phyloP scores from a whole-genome alignment of 768 basidiomycete species.

The Pisolithus sp. region DNA sequence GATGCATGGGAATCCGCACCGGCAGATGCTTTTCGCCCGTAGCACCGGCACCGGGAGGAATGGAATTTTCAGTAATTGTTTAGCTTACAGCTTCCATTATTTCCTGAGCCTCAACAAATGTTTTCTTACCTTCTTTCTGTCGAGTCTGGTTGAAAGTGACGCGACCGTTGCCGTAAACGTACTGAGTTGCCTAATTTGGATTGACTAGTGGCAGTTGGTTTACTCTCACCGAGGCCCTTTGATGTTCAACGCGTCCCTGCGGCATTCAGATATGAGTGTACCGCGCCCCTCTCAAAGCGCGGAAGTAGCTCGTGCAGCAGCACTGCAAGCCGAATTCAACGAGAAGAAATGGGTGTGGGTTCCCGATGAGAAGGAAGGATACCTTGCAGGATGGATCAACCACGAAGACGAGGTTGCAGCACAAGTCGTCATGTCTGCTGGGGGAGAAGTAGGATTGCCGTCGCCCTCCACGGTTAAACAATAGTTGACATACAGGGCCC shows the following conservation, averaged over 20 bases:
- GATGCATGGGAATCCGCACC: too few species aligned
- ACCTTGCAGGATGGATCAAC: slow-evolving; percentile 91
- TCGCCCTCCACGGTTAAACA: not conserved
- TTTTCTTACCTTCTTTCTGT: too few species aligned
- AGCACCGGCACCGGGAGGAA: not conserved
- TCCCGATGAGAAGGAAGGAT: slow-evolving; percentile 87
- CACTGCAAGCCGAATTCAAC: slow-evolving; percentile 92
- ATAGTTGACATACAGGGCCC: slow-evolving; percentile 1
- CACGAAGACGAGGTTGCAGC: slow-evolving; percentile 78
- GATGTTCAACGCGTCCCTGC: not conserved
- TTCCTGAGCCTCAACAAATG: too few species aligned
- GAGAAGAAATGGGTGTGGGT: slow-evolving; percentile 99
- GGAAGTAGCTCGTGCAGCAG: slow-evolving; percentile 79
- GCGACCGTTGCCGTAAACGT: not conserved
- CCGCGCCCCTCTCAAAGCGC: slow-evolving; percentile 45
- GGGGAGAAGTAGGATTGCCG: slow-evolving; percentile 60
- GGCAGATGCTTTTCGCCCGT: not conserved
- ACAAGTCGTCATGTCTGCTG: slow-evolving; percentile 78
- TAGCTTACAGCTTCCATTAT: not conserved
- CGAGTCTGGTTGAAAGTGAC: not conserved
- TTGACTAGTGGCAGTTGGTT: not conserved
- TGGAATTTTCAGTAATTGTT: not conserved
- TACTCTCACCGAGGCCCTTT: not conserved
- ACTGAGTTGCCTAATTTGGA: not conserved
- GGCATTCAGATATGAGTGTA: slow-evolving; percentile 37